Base-by-base conservation (phyloP, 352 stramenopile genomes). In the Globisporangium nagaii region DNA sequence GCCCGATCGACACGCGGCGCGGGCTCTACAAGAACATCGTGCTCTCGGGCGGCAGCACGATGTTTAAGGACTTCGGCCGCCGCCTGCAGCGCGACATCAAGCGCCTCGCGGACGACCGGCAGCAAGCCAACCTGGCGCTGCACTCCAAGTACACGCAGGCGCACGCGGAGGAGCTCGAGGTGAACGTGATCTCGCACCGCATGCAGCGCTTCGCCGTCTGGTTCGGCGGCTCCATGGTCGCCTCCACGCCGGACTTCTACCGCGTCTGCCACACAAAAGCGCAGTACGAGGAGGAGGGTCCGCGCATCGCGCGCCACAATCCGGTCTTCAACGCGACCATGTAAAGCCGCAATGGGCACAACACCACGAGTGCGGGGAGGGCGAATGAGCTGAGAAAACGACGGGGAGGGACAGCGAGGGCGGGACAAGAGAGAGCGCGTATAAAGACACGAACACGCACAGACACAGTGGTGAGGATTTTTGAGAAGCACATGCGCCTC, bases 11-110 rank as follows among this genome's bases (percentile, higher is more conserved):
- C 69, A 97, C 88, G 39, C 79, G 94, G 1, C 77, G 93, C 36
- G 87, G 85, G 17, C 66, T 98, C 25, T 98, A 98, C 84, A 97
- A 96, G 69, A 98, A 98, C 73, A 98, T 98, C 65, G 93, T 98
- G 51, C 71, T 98, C 9, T 96, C 84, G 30, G 95, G 95, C 53
- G 95, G 95, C 42, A 96, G 83, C 53, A 98, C 94, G n/a, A 97
- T 98, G 88, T 98, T 98, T 65, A 98, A 98, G 64, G 89, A 98
- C 68, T 98, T 98, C 75, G 92, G 90, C 27, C 79, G 88, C 32
- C 83, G 95, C 39, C 79, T 98, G 34, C 83, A 98, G 66, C 76
- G 88, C 36, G 94, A 98, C 57, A 96, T 98, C 63, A 98, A 98
- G 73, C 86, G 90, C 19, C 73, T 94, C 24, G 92, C 94, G 36